A percentile compares a stretch with the other conserved stretches of the same genome.
phyloP scores from a whole-genome alignment of 139 green algal species.

The Chlorella sp. region DNA sequence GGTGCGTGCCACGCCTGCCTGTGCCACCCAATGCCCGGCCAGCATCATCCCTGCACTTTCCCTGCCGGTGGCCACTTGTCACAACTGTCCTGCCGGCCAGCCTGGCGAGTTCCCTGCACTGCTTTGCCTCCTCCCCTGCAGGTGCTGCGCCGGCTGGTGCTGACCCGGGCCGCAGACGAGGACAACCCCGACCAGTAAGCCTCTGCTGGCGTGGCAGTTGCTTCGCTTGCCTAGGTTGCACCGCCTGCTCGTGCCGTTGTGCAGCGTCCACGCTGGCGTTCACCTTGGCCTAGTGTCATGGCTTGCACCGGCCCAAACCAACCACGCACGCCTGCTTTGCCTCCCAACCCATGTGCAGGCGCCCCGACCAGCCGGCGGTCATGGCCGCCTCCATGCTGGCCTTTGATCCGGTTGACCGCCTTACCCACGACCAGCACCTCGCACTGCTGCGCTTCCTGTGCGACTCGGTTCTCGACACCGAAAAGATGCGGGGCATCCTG shows the following conservation, averaged over 20 bases:
- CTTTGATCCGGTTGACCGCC: conserved; percentile 34
- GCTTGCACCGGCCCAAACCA: no score
- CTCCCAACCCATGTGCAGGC: neutral
- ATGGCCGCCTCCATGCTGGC: conserved; percentile 46
- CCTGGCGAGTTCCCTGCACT: no score
- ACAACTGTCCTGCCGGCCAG: no score
- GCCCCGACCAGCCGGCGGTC: conserved; percentile 13
- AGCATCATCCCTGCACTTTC: no score
- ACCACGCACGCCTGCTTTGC: neutral
- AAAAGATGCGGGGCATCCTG: conserved; percentile 47
- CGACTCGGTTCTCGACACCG: conserved; percentile 52
- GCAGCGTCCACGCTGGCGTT: no score
- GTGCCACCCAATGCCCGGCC: no score
- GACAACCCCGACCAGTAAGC: conserved; percentile 7
- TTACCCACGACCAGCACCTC: conserved; percentile 55
- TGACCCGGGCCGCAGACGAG: conserved; percentile 26
- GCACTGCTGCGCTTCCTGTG: conserved; percentile 53
- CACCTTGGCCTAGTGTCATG: no score
- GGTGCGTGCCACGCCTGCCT: no score
- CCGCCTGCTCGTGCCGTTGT: no score
- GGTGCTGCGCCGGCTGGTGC: conserved; percentile 60
- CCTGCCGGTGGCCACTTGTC: no score
- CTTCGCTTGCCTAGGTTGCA: no score
- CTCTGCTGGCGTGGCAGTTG: neutral
- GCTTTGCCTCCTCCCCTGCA: no score